These are phyloP conservation scores for Saccharum officinarum DNA, from an alignment of 176 grass and related monocot genomes.

Conservation along the genomic window DNA sequence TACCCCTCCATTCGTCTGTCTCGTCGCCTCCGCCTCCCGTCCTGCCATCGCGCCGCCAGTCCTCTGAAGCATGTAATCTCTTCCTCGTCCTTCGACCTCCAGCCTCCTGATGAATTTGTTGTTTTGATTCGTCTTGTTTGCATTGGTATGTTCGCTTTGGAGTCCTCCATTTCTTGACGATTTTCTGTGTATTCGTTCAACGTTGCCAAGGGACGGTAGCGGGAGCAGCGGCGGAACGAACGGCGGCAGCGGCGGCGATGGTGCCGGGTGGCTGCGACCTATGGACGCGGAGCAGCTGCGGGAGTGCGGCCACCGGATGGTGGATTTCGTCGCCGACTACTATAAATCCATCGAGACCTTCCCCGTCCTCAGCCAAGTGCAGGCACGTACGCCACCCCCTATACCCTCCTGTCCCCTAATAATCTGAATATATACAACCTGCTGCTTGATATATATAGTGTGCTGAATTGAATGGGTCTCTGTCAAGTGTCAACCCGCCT, in stretches of 20 bases:
- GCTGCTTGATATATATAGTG: too few relatives aligned
- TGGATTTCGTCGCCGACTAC: conserved; percentile 80
- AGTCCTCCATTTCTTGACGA: neutral
- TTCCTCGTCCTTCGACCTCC: neutral
- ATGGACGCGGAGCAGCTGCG: conserved; percentile 79
- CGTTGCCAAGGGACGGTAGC: conserved; percentile 28
- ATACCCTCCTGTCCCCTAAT: neutral
- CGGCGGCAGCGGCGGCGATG: neutral
- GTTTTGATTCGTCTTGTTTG: neutral
- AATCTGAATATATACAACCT: neutral
- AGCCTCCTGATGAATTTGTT: neutral
- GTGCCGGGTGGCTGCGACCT: conserved; percentile 33
- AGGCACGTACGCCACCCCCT: conserved; percentile 23
- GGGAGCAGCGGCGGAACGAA: neutral
- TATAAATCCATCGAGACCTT: conserved; percentile 67
- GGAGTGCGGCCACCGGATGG: conserved; percentile 72
- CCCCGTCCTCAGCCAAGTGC: conserved; percentile 75
- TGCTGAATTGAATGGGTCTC: too few relatives aligned
- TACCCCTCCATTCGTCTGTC: neutral
- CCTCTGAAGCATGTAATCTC: neutral
- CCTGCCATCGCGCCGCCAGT: neutral
- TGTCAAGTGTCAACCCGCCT: too few relatives aligned
- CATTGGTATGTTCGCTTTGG: neutral
- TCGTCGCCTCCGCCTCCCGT: neutral
- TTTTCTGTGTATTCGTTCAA: neutral